Percentiles rank a stretch among this genome's conserved stretches.
phyloP scores from a whole-genome alignment of 805 yeast genomes.

The Candida vaughaniae region DNA sequence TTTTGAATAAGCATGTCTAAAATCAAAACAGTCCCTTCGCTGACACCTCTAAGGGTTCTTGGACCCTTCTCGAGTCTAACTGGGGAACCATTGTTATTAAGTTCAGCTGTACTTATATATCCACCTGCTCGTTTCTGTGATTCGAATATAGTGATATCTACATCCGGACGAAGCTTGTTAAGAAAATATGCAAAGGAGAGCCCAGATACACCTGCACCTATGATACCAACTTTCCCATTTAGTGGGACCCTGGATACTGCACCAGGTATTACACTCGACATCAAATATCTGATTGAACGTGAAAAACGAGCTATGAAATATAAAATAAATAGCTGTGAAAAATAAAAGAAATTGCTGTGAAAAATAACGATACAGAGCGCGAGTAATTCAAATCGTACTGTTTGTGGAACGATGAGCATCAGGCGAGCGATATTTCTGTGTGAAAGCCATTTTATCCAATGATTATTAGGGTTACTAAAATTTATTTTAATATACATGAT shows the following conservation, averaged over 20 bases:
- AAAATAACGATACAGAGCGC: no score
- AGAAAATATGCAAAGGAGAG: slow-evolving; percentile 70
- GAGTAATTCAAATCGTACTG: no score
- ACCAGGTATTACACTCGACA: no score
- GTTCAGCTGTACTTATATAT: slow-evolving; percentile 58
- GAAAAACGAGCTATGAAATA: no score
- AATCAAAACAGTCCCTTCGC: slow-evolving; percentile 71
- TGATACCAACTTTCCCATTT: slow-evolving; percentile 57
- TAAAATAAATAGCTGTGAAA: no score
- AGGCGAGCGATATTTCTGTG: no score
- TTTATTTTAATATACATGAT: no score
- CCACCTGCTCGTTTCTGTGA: slow-evolving; percentile 64
- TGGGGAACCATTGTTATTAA: slow-evolving; percentile 22
- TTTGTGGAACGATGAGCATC: no score
- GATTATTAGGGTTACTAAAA: no score
- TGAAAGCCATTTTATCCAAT: no score
- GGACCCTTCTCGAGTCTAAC: slow-evolving; percentile 81
- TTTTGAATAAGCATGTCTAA: slow-evolving; percentile 57
- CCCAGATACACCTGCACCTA: slow-evolving; percentile 92
- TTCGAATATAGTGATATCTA: slow-evolving; percentile 64
- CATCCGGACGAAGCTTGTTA: slow-evolving; percentile 72
- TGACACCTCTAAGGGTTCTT: slow-evolving; percentile 79
- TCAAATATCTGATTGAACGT: no score
- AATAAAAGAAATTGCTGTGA: no score
- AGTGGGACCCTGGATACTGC: slow-evolving; percentile 17